phyloP scores from a whole-genome alignment of 75 land plant genomes.

The Ceratopteris richardii region DNA sequence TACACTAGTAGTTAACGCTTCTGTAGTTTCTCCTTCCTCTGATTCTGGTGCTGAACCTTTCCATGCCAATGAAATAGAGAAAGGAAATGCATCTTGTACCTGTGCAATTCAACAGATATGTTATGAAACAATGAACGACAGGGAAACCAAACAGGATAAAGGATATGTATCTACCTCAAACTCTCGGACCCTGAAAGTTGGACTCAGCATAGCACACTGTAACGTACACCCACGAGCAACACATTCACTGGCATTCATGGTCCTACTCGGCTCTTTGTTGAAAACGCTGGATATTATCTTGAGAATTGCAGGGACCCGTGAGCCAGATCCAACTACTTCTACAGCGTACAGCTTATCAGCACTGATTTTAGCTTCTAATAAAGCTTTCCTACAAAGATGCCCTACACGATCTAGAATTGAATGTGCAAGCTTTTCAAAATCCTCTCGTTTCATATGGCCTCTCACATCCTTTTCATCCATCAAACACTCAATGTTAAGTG shows the following conservation, averaged over 20 bases:
- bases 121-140: not conserved
- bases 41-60: constrained; percentile 53
- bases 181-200: constrained; percentile 72
- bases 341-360: constrained; percentile 49
- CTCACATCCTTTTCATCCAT: constrained; percentile 91
- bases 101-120: constrained; percentile 13
- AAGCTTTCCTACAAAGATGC: constrained; percentile 59
- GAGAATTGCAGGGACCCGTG: constrained; percentile 75
- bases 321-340: constrained; percentile 95
- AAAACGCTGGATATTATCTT: constrained; percentile 49
- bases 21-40: constrained; percentile 17
- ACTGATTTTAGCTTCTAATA: constrained; percentile 49
- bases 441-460: constrained; percentile 82
- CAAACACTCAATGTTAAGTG: constrained; percentile 73
- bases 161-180: constrained; percentile 51
- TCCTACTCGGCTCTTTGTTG: constrained; percentile 68
- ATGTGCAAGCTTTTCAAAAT: constrained; percentile 68
- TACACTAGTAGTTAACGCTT: constrained; percentile 17
- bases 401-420: constrained; percentile 52
- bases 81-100: constrained; percentile 87
- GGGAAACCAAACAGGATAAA: not conserved
- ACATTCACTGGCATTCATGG: constrained; percentile 94
- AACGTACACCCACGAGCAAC: constrained; percentile 94
- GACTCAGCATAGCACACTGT: constrained; percentile 97
- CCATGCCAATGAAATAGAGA: constrained; percentile 58